Evolutionary conservation across 352 stramenopile genomes (phyloP).

Genomic region (Pythium folliculosum): DNA sequence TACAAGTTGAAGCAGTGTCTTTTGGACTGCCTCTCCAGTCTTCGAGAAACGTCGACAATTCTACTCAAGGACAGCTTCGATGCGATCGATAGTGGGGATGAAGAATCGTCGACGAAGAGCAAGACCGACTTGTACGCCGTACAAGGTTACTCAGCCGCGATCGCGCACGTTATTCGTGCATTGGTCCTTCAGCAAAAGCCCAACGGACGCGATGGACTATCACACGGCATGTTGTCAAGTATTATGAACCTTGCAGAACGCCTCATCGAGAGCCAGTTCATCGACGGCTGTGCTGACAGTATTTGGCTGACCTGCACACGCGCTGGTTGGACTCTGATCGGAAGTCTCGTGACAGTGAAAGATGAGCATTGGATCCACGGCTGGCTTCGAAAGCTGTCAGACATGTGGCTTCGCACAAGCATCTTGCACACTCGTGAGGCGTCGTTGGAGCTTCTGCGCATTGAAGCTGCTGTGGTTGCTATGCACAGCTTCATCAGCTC

Average conservation of each 20-base stretch:
- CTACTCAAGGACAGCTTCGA: conserved; percentile 29
- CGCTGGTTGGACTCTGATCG: conserved; percentile 77
- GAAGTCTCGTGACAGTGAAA: conserved; percentile 68
- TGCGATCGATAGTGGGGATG: conserved; percentile 15
- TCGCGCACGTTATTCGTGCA: conserved; percentile 40
- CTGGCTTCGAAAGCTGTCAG: conserved; percentile 58
- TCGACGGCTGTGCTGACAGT: conserved; percentile 72
- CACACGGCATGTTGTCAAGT: conserved; percentile 54
- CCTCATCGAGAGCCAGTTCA: conserved; percentile 80
- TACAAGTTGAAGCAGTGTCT: conserved; percentile 38
- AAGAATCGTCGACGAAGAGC: conserved; percentile 36
- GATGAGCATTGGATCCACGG: conserved; percentile 60
- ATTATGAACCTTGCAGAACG: conserved; percentile 69
- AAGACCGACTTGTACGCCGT: conserved; percentile 76
- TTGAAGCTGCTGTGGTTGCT: conserved; percentile 77
- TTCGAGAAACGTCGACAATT: conserved; percentile 30
- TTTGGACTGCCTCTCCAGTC: conserved; percentile 24
- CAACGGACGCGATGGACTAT: conserved; percentile 32
- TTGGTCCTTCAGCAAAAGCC: conserved; percentile 21
- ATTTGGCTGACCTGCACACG: conserved; percentile 88
- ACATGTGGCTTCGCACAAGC: conserved; percentile 78
- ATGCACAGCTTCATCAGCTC: conserved; percentile 62
- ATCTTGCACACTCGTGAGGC: conserved; percentile 80
- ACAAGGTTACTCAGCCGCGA: conserved; percentile 67
- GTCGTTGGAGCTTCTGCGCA: conserved; percentile 78